A percentile compares a stretch with the other conserved stretches of the same genome.
phyloP scores from a whole-genome alignment of 1,284 basidiomycete genomes.

The Chondrostereum purpureum region DNA sequence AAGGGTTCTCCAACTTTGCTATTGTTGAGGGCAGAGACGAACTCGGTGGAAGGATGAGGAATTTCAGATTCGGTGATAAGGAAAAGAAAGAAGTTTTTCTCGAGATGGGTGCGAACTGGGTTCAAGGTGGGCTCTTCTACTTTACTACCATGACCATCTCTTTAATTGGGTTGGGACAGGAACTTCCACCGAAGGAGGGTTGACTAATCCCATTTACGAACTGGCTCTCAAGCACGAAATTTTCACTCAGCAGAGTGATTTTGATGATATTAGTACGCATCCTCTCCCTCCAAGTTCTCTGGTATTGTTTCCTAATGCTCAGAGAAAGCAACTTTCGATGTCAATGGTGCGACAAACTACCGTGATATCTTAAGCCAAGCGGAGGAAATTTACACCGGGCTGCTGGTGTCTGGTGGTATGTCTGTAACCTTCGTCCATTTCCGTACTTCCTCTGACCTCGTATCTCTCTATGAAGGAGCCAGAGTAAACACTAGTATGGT shows the following conservation, averaged over 20 bases:
- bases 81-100: constrained; percentile 27
- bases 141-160: not conserved
- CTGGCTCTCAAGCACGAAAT: constrained; percentile 54
- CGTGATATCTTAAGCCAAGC: constrained; percentile 35
- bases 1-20: constrained; percentile 54
- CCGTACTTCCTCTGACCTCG: not conserved
- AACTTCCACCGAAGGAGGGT: constrained; percentile 29
- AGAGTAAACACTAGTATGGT: constrained; percentile 36
- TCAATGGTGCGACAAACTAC: constrained; percentile 41
- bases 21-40: constrained; percentile 54
- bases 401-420: constrained; percentile 38
- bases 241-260: constrained; percentile 38
- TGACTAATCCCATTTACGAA: constrained; percentile 54
- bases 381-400: constrained; percentile 31
- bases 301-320: not conserved
- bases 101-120: constrained; percentile 67
- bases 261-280: constrained; percentile 45
- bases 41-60: constrained; percentile 58
- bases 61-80: constrained; percentile 36
- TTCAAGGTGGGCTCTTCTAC: constrained; percentile 55
- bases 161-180: not conserved
- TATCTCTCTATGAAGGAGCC: constrained; percentile 24
- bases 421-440: not conserved
- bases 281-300: constrained; percentile 6
- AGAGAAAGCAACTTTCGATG: constrained; percentile 43